A percentile compares a stretch with the other conserved stretches of the same genome.
These are phyloP conservation scores for Gossypium davidsonii DNA, from an alignment of 441 rosid species.

Conservation along the genomic window DNA sequence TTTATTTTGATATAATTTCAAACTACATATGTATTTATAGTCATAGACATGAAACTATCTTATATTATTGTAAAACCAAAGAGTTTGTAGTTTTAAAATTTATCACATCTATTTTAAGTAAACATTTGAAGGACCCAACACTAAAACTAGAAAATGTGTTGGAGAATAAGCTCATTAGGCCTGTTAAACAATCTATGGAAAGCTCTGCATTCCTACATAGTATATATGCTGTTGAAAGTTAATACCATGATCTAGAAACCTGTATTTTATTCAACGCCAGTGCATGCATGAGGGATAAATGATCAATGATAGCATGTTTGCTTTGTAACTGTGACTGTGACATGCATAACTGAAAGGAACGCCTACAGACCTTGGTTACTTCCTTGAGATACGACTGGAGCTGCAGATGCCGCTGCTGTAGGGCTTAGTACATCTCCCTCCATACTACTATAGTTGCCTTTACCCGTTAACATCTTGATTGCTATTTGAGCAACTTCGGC, in stretches of 20 bases:
- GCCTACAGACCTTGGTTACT: conserved; percentile 30
- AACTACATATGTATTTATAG: too few species aligned
- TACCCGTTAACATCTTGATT: conserved; percentile 62
- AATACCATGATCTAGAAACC: not conserved
- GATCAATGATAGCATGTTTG: not conserved
- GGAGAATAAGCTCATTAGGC: not conserved
- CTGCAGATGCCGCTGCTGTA: conserved; percentile 39
- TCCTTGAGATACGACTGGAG: conserved; percentile 56
- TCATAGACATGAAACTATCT: too few species aligned
- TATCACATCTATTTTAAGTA: not conserved
- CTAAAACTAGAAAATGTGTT: not conserved
- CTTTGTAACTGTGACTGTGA: not conserved
- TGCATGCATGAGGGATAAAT: not conserved
- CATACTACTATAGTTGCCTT: conserved; percentile 38
- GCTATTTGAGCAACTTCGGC: conserved; percentile 36
- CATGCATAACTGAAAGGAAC: not conserved
- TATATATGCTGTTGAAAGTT: not conserved
- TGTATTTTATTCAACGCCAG: not conserved
- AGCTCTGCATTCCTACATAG: not conserved
- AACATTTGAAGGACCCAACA: not conserved
- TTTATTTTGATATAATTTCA: too few species aligned
- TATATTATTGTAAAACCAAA: too few species aligned
- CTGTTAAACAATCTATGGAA: not conserved
- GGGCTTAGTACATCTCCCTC: conserved; percentile 66
- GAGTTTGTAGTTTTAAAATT: not conserved